Percentiles rank a stretch among this genome's conserved stretches.
Conservation (phyloP, 116 monocot species). For the Dioscorea cayenensis region DNA sequence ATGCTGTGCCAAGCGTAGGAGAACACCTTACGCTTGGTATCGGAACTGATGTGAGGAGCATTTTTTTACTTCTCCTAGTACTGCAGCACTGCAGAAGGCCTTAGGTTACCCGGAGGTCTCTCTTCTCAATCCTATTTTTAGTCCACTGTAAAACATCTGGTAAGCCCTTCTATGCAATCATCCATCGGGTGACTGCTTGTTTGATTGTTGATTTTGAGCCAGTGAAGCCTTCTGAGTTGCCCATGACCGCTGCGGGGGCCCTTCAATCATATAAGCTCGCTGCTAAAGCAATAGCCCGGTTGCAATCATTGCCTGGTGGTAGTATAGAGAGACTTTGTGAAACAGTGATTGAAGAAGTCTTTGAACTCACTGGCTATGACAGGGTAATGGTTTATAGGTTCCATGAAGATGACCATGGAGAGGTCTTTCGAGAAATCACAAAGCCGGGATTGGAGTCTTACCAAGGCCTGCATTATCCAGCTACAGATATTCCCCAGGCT, state of each 20-base stretch:
- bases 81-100: conserved; percentile 63
- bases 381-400: conserved; percentile 87
- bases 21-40: conserved; percentile 40
- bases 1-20: conserved; percentile 69
- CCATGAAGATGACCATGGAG: conserved; percentile 93
- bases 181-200: conserved; percentile 56
- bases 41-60: conserved; percentile 51
- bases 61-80: conserved; percentile 61
- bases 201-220: conserved; percentile 79
- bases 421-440: conserved; percentile 67
- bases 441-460: conserved; percentile 73
- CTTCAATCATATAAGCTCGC: conserved; percentile 90
- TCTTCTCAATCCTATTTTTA: conserved; percentile 74
- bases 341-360: conserved; percentile 54
- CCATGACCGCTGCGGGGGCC: conserved; percentile 75
- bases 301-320: conserved; percentile 62
- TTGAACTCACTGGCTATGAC: conserved; percentile 84
- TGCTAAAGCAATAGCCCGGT: conserved; percentile 62
- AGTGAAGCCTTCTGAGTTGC: conserved; percentile 54
- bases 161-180: conserved; percentile 78
- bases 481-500: conserved; percentile 89
- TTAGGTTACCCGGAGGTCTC: conserved; percentile 57
- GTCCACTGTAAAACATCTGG: conserved; percentile 79
- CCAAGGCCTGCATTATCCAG: conserved; percentile 80
- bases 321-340: conserved; percentile 55